These are phyloP conservation scores for Lecanicillium sp. DNA, from an alignment of 2,329 filamentous ascomycete genomes.

Conservation along the genomic window DNA sequence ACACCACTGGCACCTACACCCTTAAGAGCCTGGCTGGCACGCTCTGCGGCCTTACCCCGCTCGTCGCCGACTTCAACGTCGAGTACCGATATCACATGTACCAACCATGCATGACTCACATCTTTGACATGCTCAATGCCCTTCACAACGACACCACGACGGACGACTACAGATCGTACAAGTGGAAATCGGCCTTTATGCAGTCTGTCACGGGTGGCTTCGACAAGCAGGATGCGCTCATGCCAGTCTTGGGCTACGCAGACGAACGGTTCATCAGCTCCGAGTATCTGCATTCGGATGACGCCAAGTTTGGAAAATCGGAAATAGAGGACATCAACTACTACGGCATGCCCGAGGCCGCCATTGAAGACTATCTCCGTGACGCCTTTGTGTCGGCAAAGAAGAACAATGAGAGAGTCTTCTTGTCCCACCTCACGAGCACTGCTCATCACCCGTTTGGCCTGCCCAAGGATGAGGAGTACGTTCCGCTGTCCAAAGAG, in stretches of 20 bases:
- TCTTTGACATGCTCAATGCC: conserved; percentile 25
- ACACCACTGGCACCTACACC: conserved; percentile 33
- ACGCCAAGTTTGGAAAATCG: conserved; percentile 20
- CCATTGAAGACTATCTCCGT: conserved; percentile 22
- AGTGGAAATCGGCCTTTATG: conserved; percentile 24
- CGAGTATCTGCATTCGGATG: conserved; percentile 20
- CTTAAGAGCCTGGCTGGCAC: conserved; percentile 33
- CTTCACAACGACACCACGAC: conserved; percentile 3
- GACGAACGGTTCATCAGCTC: conserved; percentile 16
- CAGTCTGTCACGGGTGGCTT: conserved; percentile 24
- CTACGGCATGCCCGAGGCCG: conserved; percentile 23
- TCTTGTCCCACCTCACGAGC: conserved; percentile 26
- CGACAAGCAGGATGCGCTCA: conserved; percentile 24
- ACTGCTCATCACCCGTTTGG: conserved; percentile 25
- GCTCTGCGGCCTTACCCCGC: conserved; percentile 31
- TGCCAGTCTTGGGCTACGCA: conserved; percentile 22
- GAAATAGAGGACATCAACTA: conserved; percentile 25
- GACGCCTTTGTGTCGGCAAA: conserved; percentile 22
- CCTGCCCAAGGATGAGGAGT: conserved; percentile 19
- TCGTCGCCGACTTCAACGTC: conserved; percentile 33
- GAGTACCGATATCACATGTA: conserved; percentile 33
- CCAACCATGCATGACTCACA: conserved; percentile 34
- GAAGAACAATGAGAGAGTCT: conserved; percentile 22
- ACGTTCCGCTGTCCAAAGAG: conserved; percentile 17
- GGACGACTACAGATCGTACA: conserved; percentile 16